Conservation (phyloP, 345 rosid species). For the Populus davidiana region DNA sequence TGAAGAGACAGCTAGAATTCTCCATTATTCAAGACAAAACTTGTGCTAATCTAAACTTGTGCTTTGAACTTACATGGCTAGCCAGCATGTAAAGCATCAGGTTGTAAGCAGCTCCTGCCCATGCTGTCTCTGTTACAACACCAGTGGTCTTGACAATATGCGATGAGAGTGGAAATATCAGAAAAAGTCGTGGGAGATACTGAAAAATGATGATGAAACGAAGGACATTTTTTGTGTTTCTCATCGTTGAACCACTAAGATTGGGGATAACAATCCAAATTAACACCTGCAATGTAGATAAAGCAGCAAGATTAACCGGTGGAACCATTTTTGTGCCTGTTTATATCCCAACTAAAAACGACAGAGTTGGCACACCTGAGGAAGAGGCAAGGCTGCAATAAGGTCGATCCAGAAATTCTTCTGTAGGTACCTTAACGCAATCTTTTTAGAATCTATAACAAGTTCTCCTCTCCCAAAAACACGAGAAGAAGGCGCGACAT, state of each 20-base stretch:
- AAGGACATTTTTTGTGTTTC: constrained; percentile 78
- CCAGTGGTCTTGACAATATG: constrained; percentile 83
- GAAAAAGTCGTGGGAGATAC: constrained; percentile 69
- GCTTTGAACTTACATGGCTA: constrained; percentile 71
- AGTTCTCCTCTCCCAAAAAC: constrained; percentile 93
- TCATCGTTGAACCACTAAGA: constrained; percentile 68
- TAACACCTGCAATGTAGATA: constrained; percentile 47
- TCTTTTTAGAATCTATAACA: constrained; percentile 60
- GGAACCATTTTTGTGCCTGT: background rate
- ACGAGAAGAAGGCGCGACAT: constrained; percentile 82
- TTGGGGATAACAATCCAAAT: constrained; percentile 78
- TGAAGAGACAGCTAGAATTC: too few relatives aligned
- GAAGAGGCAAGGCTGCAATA: constrained; percentile 79
- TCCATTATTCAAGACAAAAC: too few relatives aligned
- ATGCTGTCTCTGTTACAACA: constrained; percentile 82
- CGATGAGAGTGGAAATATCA: constrained; percentile 72
- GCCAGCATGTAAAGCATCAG: constrained; percentile 91
- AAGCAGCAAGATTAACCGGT: background rate
- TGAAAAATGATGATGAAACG: constrained; percentile 80
- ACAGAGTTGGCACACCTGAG: constrained; percentile 53
- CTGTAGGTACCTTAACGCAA: constrained; percentile 54
- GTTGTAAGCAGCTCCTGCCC: constrained; percentile 97
- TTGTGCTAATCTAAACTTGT: background rate
- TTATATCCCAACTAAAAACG: background rate
- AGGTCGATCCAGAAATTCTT: constrained; percentile 69